phyloP scores from a whole-genome alignment of 2,329 filamentous ascomycete genomes.

The Exophiala sideris region DNA sequence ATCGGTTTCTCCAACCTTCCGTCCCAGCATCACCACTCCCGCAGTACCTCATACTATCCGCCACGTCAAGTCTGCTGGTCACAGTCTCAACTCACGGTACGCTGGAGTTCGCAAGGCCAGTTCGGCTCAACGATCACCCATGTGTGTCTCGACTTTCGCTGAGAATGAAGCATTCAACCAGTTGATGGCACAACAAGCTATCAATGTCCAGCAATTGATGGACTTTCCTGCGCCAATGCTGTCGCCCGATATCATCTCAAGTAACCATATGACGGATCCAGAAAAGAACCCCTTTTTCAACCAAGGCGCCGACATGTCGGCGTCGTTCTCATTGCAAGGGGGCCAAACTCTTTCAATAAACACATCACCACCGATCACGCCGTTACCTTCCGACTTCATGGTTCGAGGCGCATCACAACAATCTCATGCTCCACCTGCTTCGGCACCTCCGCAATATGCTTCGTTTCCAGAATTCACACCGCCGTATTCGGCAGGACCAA shows the following conservation, averaged over 20 bases:
- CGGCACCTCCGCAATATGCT: constrained; percentile 43
- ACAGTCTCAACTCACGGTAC: constrained; percentile 44
- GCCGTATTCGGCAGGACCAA: constrained; percentile 36
- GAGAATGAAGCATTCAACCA: constrained; percentile 38
- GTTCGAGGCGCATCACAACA: constrained; percentile 25
- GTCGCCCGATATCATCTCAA: constrained; percentile 16
- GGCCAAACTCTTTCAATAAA: constrained; percentile 14
- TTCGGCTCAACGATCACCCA: constrained; percentile 45
- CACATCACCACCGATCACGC: constrained; percentile 45
- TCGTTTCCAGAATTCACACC: constrained; percentile 41
- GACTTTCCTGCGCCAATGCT: constrained; percentile 19
- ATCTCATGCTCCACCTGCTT: constrained; percentile 39
- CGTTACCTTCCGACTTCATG: constrained; percentile 38
- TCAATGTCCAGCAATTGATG: constrained; percentile 9
- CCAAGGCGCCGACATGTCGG: constrained; percentile 13
- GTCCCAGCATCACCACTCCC: constrained; percentile 34
- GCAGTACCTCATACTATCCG: constrained; percentile 38
- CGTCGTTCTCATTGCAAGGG: constrained; percentile 11
- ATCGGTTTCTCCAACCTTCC: constrained; percentile 41
- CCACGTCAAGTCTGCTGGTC: constrained; percentile 44
- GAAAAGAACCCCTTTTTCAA: constrained; percentile 28
- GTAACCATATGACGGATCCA: constrained; percentile 9
- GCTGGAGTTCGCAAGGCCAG: constrained; percentile 47
- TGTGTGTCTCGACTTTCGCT: constrained; percentile 44
- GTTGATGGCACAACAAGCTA: constrained; percentile 26